Evolutionary conservation across 176 grass and related monocot species (phyloP).

Genomic region (Aegilops bicornis): DNA sequence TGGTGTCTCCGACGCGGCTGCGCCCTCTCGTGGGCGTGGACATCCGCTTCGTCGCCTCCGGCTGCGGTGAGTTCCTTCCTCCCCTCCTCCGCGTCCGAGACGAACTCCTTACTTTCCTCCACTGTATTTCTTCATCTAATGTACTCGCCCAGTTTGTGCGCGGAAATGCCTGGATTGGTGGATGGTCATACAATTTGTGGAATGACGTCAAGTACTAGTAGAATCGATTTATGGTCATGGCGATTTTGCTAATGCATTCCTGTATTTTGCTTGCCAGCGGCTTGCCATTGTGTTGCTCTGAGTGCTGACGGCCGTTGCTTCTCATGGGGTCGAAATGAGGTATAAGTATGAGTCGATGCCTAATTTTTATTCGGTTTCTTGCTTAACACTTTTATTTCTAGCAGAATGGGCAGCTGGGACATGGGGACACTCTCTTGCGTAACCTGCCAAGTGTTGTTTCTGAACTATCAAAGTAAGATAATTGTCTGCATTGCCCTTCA

Average conservation of each 20-base stretch:
- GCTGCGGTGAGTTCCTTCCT: slow-evolving; percentile 49
- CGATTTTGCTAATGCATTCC: slow-evolving; percentile 4
- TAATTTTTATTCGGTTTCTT: neutral
- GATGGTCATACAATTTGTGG: neutral
- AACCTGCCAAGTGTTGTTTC: slow-evolving; percentile 72
- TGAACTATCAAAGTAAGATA: slow-evolving; percentile 75
- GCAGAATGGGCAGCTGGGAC: slow-evolving; percentile 95
- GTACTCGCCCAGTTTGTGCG: neutral
- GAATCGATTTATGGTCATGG: neutral
- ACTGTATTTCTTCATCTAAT: neutral
- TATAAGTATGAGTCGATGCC: slow-evolving; percentile 27
- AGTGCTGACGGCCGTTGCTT: slow-evolving; percentile 80
- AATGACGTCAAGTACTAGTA: neutral
- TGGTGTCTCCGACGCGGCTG: slow-evolving; percentile 70
- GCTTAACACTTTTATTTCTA: slow-evolving; percentile 33
- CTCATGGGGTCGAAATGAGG: slow-evolving; percentile 96
- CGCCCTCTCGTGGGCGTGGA: slow-evolving; percentile 77
- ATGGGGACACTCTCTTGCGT: slow-evolving; percentile 74
- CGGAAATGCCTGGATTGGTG: neutral
- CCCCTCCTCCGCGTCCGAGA: neutral
- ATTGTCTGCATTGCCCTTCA: neutral
- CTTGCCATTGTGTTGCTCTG: slow-evolving; percentile 92
- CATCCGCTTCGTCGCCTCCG: slow-evolving; percentile 87
- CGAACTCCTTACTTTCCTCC: neutral
- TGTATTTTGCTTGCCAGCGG: slow-evolving; percentile 50